phyloP scores from a whole-genome alignment of 2,329 filamentous ascomycete genomes.

The Magnaporthiopsis incrustans region DNA sequence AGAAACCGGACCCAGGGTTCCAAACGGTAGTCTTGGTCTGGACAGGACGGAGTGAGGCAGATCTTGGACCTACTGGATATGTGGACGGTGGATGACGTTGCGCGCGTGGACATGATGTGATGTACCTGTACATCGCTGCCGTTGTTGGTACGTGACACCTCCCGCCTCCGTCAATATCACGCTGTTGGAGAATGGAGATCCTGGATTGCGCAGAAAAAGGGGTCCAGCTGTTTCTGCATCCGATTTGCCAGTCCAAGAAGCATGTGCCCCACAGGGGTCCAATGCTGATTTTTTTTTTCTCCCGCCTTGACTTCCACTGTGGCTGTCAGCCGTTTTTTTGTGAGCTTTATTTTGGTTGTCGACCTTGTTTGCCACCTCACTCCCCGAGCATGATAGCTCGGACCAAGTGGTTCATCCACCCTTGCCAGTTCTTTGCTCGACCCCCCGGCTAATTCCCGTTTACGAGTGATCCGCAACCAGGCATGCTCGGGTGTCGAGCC shows the following conservation, averaged over 20 bases:
- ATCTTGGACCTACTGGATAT: neutral
- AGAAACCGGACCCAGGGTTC: neutral
- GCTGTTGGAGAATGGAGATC: neutral
- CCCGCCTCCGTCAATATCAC: neutral
- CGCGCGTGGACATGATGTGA: neutral
- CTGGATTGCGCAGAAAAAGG: neutral
- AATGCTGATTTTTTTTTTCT: neutral
- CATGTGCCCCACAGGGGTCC: neutral
- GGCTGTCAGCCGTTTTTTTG: neutral
- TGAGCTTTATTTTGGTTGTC: neutral
- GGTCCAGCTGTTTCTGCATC: neutral
- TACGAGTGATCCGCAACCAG: neutral
- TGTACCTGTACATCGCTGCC: neutral
- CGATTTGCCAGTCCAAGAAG: neutral
- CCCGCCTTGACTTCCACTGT: neutral
- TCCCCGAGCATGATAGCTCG: neutral
- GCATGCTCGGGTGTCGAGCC: neutral
- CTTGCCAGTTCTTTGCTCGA: neutral
- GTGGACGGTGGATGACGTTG: neutral
- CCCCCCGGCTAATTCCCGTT: neutral
- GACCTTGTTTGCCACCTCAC: neutral
- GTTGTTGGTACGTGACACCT: neutral
- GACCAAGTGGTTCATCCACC: neutral
- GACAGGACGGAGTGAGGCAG: neutral
- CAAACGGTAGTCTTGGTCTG: neutral